A percentile compares a stretch with the other conserved stretches of the same genome.
Conservation (phyloP, 139 green algal genomes). For the Gonium pectorale region DNA sequence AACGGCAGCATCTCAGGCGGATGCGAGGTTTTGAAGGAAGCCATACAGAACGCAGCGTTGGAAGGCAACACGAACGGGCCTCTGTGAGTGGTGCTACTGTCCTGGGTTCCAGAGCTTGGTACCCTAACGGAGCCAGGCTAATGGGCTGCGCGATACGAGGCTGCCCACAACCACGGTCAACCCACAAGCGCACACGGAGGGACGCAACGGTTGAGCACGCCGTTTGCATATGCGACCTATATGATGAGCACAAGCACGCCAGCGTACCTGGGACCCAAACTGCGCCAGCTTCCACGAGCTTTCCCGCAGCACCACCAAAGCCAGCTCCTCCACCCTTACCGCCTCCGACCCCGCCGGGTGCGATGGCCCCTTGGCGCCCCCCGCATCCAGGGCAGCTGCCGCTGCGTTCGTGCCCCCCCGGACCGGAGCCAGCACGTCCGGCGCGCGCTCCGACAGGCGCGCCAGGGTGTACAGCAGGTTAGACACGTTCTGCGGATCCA, state of each 20-base stretch:
- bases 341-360: not conserved
- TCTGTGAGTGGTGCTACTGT: not conserved
- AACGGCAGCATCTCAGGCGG: too few relatives aligned
- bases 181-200: not conserved
- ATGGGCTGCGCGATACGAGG: not conserved
- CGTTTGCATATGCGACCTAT: not conserved
- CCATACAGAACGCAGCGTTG: not conserved
- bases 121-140: not conserved
- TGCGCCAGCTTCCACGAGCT: not conserved
- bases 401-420: not conserved
- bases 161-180: not conserved
- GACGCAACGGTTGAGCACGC: not conserved
- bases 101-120: not conserved
- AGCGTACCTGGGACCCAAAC: slow-evolving; percentile 30
- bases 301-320: not conserved
- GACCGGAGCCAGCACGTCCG: not conserved
- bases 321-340: not conserved
- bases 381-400: not conserved
- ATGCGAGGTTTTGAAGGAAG: not conserved
- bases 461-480: slow-evolving; percentile 24
- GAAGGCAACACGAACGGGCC: not conserved
- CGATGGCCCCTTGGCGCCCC: not conserved
- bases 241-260: too few relatives aligned
- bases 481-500: slow-evolving; percentile 35
- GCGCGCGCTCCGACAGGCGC: not conserved